Base-by-base conservation (phyloP, 257 asterid genomes). In the Solanum virginianum region DNA sequence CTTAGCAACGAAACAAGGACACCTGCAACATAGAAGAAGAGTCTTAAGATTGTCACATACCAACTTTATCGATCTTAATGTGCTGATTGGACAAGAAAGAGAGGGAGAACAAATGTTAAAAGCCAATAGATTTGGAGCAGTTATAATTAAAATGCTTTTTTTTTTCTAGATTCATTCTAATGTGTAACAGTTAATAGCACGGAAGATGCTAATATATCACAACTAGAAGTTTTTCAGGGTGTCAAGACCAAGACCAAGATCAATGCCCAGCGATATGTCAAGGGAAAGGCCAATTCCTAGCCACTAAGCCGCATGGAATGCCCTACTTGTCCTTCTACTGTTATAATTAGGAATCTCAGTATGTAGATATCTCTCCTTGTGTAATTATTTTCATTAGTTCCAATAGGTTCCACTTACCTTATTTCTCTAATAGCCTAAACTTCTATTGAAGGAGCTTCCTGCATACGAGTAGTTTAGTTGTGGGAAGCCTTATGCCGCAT, bases 1-100 rank as follows among this genome's bases (percentile, higher is more conserved):
- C 99, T 92, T 56, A 96, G 90, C 62, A 88, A 84, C 36, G 98
- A 95, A 55, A 93, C 98, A 47, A 96, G 94, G 86, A 95, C 98
- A n/a, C 99, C 98, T 95, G 93, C 86, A 88, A 59, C 56, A 10
- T 60, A 88, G 47, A 56, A 22, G 3, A 45, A 60, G 36, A 36
- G 8, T 16, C 43, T 47, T 47, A 14, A 74, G 81, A 74, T 74
- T 4, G 60, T 24, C 14, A 69, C 26, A 74, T 74, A 57, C 39
- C 41, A 74, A 45, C 59, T 43, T 20, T 20, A 55, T 66, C 43
- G 80, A 71, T 41, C 56, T 72, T 72, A 43, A n/a, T 20, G 56
- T 18, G 56, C 20, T 47, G n/a, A 47, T 45, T 45, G 57, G 81
- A 74, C 79, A 14, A 22, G 49, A 74, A 74, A 72, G 57, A 11